These are phyloP conservation scores for Veloboletus limbatus DNA, from an alignment of 1,284 basidiomycete genomes.

Conservation along the genomic window DNA sequence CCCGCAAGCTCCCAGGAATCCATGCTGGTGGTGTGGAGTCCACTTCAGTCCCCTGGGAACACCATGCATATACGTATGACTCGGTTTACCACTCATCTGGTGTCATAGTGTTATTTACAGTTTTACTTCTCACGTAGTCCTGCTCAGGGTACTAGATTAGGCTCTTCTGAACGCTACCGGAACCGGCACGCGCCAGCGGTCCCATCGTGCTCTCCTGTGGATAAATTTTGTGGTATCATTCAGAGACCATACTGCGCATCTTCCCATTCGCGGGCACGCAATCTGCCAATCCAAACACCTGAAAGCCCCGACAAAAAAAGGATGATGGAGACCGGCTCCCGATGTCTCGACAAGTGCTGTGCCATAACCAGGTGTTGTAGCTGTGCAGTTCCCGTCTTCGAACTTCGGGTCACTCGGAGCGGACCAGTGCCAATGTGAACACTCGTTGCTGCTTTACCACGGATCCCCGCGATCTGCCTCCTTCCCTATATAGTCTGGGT, in stretches of 20 bases:
- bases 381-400: slow-evolving; percentile 1
- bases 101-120: slow-evolving; percentile 18
- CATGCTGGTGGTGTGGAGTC: not conserved
- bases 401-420: slow-evolving; percentile 11
- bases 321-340: slow-evolving; percentile 14
- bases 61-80: slow-evolving; percentile 11
- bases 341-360: slow-evolving; percentile 7
- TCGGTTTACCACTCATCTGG: not conserved
- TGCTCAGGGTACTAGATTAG: not conserved
- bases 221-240: not conserved
- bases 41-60: not conserved
- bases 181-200: not conserved
- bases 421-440: slow-evolving; percentile 13
- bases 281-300: not conserved
- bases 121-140: slow-evolving; percentile 4
- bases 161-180: slow-evolving; percentile 10
- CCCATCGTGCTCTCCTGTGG: slow-evolving; percentile 3
- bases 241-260: not conserved
- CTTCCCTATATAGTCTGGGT: slow-evolving; percentile 11
- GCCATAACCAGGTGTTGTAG: slow-evolving; percentile 1
- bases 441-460: slow-evolving; percentile 2
- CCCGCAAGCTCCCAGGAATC: slow-evolving; percentile 11
- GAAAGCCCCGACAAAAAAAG: slow-evolving; percentile 4
- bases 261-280: slow-evolving; percentile 1
- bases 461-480: slow-evolving; percentile 19